These are phyloP conservation scores for Hibiscus tridactylites DNA, from an alignment of 345 rosid genomes.

Conservation along the genomic window DNA sequence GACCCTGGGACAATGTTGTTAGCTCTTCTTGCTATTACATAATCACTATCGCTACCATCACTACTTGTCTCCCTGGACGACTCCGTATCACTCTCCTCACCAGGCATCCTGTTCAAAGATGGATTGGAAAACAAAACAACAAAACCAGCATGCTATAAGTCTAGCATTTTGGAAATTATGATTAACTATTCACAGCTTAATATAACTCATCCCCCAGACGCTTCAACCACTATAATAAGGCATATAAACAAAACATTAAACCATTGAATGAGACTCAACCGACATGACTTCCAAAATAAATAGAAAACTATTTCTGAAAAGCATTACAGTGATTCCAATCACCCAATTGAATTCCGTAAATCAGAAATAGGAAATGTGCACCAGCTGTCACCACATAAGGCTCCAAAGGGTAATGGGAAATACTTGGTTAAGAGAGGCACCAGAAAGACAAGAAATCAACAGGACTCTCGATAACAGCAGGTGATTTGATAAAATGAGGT, in stretches of 20 bases:
- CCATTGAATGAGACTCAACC: not conserved
- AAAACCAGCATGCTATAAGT: not conserved
- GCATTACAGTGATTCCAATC: not conserved
- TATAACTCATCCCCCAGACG: not conserved
- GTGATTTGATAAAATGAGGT: not conserved
- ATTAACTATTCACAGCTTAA: not conserved
- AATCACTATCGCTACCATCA: slow-evolving; percentile 60
- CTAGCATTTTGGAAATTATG: not conserved
- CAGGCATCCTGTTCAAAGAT: slow-evolving; percentile 38
- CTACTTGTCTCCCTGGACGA: slow-evolving; percentile 62
- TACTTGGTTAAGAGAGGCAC: too few species aligned
- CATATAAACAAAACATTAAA: not conserved
- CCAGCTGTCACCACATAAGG: not conserved
- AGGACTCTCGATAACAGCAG: too few species aligned
- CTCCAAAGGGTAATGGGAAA: not conserved
- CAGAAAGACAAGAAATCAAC: not conserved
- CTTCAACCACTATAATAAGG: not conserved
- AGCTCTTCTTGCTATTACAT: slow-evolving; percentile 33
- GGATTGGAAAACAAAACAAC: slow-evolving; percentile 8
- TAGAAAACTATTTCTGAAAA: not conserved
- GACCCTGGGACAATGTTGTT: slow-evolving; percentile 20
- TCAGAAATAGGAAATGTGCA: not conserved
- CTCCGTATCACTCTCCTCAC: slow-evolving; percentile 65
- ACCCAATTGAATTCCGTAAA: not conserved
- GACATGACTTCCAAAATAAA: not conserved